Evolutionary conservation across 2,329 filamentous ascomycete species (phyloP), one percentile per base, ranked within the genome.

Genomic region (Aspergillus intermedius): DNA sequence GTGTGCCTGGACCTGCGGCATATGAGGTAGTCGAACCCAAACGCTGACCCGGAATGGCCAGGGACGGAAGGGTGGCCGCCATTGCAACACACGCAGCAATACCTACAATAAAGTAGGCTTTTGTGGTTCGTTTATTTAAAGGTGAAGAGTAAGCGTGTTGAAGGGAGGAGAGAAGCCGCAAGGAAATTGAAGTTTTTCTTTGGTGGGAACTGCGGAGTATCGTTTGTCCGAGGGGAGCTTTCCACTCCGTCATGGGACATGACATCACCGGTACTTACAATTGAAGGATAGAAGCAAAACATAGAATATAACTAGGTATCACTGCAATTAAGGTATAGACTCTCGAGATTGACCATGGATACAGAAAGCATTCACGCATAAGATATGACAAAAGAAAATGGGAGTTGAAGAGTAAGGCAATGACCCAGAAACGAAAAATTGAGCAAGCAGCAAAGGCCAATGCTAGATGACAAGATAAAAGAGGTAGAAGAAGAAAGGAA

Each of bases 21-120:
- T 86, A 91, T 56, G 82, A 80, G 48, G 78, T 74, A 15, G 77
- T 70, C 15, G 84, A 72, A 25, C 87, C 91, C 37, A 98, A 80
- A 42, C 83, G 73, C 66, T 93, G 87, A 65, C 93, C 93, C 9
- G 93, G 93, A 43, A 94, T 78, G 47, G 85, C 87, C 58, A 89
- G 51, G 21, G 60, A 51, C n/a, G 71, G 69, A 22, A 73, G 52
- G 3, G 65, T 49, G 44, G 55, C 58, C 50, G 59, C 49, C 64
- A 68, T 70, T 49, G 42, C 49, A 34, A 44, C 28, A 28, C 25
- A 23, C 4, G 41, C 42, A 22, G 44, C 34, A 46, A 19, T 19
- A 5, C 39, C 39, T 40, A 40, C n/a, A 44, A 42, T 35, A 28
- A 30, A 42, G 40, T 30, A 49, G 23, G 22, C 9, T 43, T 8